These are phyloP conservation scores for Myochromella boudieri DNA, from an alignment of 768 basidiomycete species.

Conservation along the genomic window DNA sequence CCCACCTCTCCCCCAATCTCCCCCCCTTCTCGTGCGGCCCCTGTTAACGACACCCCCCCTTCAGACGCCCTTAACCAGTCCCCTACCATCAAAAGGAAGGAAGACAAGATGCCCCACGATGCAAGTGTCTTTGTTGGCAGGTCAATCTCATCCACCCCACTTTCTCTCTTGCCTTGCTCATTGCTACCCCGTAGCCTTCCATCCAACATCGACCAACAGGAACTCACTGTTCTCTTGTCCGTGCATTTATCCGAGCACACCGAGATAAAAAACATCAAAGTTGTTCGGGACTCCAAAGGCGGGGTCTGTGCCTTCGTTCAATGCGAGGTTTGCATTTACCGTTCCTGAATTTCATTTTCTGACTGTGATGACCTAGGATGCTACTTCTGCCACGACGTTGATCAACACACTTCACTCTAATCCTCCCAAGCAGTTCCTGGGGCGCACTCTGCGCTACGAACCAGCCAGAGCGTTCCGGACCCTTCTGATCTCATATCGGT, in stretches of 20 bases:
- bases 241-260: slow-evolving; percentile 68
- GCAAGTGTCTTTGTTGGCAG: slow-evolving; percentile 86
- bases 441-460: slow-evolving; percentile 74
- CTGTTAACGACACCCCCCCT: slow-evolving; percentile 13
- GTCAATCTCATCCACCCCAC: slow-evolving; percentile 32
- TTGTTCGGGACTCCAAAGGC: slow-evolving; percentile 74
- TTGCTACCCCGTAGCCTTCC: slow-evolving; percentile 52
- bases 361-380: slow-evolving; percentile 43
- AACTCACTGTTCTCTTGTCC: slow-evolving; percentile 59
- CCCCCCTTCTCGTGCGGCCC: slow-evolving; percentile 24
- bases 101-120: slow-evolving; percentile 63
- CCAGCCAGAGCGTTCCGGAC: slow-evolving; percentile 75
- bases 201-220: slow-evolving; percentile 60
- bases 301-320: slow-evolving; percentile 86
- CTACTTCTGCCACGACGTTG: slow-evolving; percentile 54
- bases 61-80: slow-evolving; percentile 21
- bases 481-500: slow-evolving; percentile 77
- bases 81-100: slow-evolving; percentile 27
- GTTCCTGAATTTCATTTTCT: slow-evolving; percentile 3
- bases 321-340: slow-evolving; percentile 58
- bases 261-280: slow-evolving; percentile 65
- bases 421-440: slow-evolving; percentile 64
- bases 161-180: no score
- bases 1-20: slow-evolving; percentile 48
- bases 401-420: slow-evolving; percentile 58